phyloP scores from a whole-genome alignment of 768 basidiomycete species.

The Tricholoma bakamatsutake region DNA sequence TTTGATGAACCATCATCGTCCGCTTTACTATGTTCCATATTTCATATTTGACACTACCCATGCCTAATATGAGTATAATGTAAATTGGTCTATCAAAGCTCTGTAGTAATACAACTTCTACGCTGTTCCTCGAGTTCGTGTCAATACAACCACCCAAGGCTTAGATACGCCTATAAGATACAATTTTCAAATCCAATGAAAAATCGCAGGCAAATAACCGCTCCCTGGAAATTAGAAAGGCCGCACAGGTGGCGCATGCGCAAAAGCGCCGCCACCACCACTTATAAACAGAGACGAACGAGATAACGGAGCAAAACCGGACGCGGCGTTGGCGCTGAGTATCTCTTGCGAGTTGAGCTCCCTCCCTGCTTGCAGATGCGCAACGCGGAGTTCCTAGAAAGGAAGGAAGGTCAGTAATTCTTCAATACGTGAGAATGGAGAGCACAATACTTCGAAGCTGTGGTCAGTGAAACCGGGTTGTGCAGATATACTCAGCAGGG shows the following conservation, averaged over 20 bases:
- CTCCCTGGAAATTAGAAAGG: not conserved
- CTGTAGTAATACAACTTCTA: not conserved
- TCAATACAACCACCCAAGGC: not conserved
- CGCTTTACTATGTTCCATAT: not conserved
- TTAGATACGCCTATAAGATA: not conserved
- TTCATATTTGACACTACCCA: no score
- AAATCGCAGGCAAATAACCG: not conserved
- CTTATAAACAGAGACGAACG: not conserved
- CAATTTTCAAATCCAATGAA: not conserved
- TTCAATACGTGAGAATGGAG: not conserved
- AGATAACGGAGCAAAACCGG: not conserved
- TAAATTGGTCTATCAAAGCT: not conserved
- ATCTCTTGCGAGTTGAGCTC: constrained; percentile 40
- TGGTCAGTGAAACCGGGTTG: constrained; percentile 34
- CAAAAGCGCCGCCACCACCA: not conserved
- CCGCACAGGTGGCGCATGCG: constrained; percentile 2
- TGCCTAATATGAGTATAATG: no score
- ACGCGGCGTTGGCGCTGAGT: not conserved
- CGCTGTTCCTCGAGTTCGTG: not conserved
- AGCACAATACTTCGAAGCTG: constrained; percentile 39
- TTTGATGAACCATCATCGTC: no score
- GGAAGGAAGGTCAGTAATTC: not conserved
- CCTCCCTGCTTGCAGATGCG: constrained; percentile 33
- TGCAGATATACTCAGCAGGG: constrained; percentile 30
- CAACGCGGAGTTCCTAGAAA: constrained; percentile 46